Base-by-base conservation (phyloP, 2,329 filamentous ascomycete species). In the Claviceps monticola region DNA sequence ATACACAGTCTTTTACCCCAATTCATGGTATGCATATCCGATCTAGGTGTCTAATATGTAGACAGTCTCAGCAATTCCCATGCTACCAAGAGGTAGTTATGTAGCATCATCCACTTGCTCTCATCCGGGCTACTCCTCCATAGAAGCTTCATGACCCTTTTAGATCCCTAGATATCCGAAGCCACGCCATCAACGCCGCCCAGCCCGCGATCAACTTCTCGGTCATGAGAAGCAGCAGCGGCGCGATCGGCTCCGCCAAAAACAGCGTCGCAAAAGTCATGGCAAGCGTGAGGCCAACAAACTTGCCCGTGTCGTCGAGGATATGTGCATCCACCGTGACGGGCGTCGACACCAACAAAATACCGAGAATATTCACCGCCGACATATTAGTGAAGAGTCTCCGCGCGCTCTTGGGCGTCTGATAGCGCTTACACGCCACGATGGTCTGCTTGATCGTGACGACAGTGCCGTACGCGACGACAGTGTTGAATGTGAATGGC, bases 381-480 rank as follows among this genome's bases (percentile, higher is more conserved):
- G 56, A 49, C 56, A 58, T 58, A 53, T 58, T 57, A 37, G 56
- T 58, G 23, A 58, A 58, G 11, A 58, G 44, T 8, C 57, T 50
- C 2, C 54, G 46, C 8, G 57, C 57, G 47, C 53, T 53, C 47
- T 57, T 57, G 16, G 52, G 43, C 11, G 56, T 58, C 56, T 58
- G 56, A 49, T 58, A 58, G n/a, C 57, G 54, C 50, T 57, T 56
- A 19, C 52, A 52, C 8, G 56, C 56, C 17, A 58, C 41, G 36
- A 58, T 53, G 49, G 53, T 49, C 49, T 58, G 56, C 49, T 57
- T 58, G 50, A 58, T 54, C 44, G 51, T 49, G 17, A 58, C 56
- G 19, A 58, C 56, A 5, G 56, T 56, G 41, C 56, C 52, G 39
- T 58, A 58, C 6, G 56, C 56, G 23, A 58, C 55, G 7, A 58